phyloP scores from a whole-genome alignment of 1,284 basidiomycete genomes.

The Xerocomus minutiporus region DNA sequence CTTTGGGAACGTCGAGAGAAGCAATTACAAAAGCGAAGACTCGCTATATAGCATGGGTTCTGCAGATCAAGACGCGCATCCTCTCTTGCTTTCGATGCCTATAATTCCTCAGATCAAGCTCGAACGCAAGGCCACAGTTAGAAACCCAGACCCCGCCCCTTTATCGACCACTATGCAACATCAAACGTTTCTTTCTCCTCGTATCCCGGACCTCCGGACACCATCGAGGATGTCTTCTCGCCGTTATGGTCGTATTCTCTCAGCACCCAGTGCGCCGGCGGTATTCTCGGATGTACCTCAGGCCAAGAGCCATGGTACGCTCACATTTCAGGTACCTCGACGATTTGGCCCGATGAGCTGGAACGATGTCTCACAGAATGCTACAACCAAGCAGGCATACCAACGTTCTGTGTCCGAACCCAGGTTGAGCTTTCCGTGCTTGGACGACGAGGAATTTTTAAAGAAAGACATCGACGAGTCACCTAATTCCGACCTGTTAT shows the following conservation, averaged over 20 bases:
- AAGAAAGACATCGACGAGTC: conserved; percentile 9
- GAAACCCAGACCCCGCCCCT: conserved; percentile 5
- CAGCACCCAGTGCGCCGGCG: neutral
- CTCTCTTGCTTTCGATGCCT: conserved; percentile 27
- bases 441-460: conserved; percentile 9
- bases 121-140: conserved; percentile 28
- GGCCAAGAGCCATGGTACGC: neutral
- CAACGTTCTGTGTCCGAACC: conserved; percentile 17
- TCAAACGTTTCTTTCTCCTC: conserved; percentile 17
- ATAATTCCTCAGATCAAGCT: conserved; percentile 27
- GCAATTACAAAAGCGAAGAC: conserved; percentile 3
- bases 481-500: conserved; percentile 9
- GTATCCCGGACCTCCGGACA: conserved; percentile 12
- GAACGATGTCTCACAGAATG: neutral
- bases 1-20: neutral
- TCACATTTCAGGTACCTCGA: neutral
- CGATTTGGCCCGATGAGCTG: neutral
- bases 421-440: neutral
- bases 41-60: conserved; percentile 29
- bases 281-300: neutral
- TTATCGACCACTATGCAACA: neutral
- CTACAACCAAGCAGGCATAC: neutral
- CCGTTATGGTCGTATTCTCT: conserved; percentile 13
- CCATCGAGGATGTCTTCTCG: conserved; percentile 18
- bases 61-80: conserved; percentile 24